Conservation (phyloP, 202 grass and related monocot genomes). For the Sporobolus alterniflorus region DNA sequence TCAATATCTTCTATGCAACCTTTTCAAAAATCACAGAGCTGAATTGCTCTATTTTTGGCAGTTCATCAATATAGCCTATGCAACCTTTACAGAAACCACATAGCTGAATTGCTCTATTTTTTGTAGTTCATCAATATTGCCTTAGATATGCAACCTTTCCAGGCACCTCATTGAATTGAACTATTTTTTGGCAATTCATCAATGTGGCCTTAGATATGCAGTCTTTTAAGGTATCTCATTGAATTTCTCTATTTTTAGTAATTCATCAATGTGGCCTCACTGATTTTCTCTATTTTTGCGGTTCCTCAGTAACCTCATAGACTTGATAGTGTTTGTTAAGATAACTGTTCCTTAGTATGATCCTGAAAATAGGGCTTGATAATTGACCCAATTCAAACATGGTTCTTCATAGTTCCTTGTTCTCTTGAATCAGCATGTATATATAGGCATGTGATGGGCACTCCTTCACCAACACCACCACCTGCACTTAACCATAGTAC, state of each 20-base stretch:
- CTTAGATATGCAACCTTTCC: too few relatives aligned
- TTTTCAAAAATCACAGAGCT: too few relatives aligned
- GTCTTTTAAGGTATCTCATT: neutral
- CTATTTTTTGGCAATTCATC: too few relatives aligned
- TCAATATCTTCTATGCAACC: too few relatives aligned
- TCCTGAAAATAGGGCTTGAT: neutral
- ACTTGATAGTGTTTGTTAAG: neutral
- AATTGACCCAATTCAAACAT: neutral
- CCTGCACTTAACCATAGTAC: neutral
- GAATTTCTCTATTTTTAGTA: neutral
- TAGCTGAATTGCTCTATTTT: too few relatives aligned
- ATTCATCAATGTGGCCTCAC: neutral
- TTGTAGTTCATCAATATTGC: too few relatives aligned
- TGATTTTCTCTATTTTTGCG: neutral
- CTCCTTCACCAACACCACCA: neutral
- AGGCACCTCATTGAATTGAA: too few relatives aligned
- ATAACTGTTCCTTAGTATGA: neutral
- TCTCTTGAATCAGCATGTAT: neutral
- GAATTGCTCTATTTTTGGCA: too few relatives aligned
- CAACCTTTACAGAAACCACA: too few relatives aligned
- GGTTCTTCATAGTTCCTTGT: neutral
- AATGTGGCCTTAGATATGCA: too few relatives aligned
- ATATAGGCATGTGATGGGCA: neutral
- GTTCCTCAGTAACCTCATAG: neutral
- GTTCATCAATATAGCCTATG: too few relatives aligned